These are phyloP conservation scores for Solanum tarijense DNA, from an alignment of 257 asterid genomes.

Conservation along the genomic window DNA sequence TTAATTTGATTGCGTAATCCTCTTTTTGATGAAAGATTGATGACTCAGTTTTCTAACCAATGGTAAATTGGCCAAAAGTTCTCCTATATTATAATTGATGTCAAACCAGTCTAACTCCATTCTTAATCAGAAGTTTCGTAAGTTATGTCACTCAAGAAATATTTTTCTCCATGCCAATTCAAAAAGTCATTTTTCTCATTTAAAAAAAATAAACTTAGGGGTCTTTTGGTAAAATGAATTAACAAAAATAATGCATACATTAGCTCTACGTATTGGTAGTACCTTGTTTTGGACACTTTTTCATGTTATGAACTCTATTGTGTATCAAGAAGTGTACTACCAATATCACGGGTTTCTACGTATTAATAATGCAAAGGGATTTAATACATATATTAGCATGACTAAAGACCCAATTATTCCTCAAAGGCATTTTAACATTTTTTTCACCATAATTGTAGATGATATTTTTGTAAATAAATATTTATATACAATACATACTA, in stretches of 20 bases:
- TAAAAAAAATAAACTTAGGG: not conserved
- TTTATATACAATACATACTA: no score
- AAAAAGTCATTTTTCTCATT: not conserved
- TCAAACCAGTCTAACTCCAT: no score
- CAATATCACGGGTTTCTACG: accelerated
- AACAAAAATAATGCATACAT: no score
- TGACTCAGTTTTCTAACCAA: not conserved
- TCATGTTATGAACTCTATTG: no score
- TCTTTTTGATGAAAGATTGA: not conserved
- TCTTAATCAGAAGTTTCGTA: accelerated
- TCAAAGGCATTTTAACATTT: accelerated
- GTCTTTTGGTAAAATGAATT: no score
- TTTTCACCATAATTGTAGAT: no score
- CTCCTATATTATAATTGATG: not conserved
- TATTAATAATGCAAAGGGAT: accelerated
- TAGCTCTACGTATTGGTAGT: no score
- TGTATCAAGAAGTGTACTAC: no score
- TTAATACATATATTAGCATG: no score
- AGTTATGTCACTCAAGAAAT: accelerated
- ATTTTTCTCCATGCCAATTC: accelerated
- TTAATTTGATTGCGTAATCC: constrained; percentile 8
- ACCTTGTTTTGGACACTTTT: no score
- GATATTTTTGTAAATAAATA: no score
- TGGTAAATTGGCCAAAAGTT: not conserved
- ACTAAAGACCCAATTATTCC: accelerated